Percentiles rank a stretch among this genome's conserved stretches.
Conservation (phyloP, 768 basidiomycete species). For the Amanita thiersii region DNA sequence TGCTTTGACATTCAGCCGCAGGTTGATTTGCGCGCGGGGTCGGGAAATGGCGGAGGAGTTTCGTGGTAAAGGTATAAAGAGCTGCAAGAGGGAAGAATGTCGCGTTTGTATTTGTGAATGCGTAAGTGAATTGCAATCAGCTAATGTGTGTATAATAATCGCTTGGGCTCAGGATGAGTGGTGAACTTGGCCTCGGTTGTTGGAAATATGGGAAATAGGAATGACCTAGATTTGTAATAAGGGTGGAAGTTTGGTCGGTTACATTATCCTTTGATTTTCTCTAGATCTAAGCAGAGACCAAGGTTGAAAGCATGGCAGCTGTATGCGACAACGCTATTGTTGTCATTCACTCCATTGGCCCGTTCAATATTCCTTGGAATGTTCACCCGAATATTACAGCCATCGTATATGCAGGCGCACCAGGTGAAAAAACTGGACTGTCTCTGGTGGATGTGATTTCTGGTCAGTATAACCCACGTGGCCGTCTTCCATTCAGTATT, state of each 20-base stretch:
- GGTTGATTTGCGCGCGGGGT: conserved; percentile 49
- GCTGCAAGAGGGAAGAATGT: conserved; percentile 43
- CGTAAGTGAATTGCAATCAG: conserved; percentile 21
- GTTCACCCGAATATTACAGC: conserved; percentile 66
- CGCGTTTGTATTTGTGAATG: conserved; percentile 52
- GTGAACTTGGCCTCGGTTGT: conserved; percentile 48
- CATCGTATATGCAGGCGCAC: conserved; percentile 42
- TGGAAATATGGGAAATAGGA: conserved; percentile 51
- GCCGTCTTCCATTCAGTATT: conserved; percentile 63
- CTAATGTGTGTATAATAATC: background rate
- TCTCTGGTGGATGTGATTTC: conserved; percentile 70
- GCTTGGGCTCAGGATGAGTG: conserved; percentile 29
- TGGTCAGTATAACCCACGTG: conserved; percentile 69
- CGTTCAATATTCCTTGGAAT: conserved; percentile 65
- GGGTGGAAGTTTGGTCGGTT: conserved; percentile 37
- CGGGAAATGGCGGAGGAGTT: conserved; percentile 51
- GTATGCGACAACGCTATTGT: conserved; percentile 73
- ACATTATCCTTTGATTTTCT: background rate
- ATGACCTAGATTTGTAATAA: conserved; percentile 49
- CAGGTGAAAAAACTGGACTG: conserved; percentile 77
- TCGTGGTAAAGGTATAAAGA: conserved; percentile 45
- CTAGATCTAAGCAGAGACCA: conserved; percentile 19
- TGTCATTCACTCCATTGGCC: conserved; percentile 71
- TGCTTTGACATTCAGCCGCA: conserved; percentile 34
- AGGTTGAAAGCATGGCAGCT: conserved; percentile 51